Conservation (phyloP, 306 rosid genomes). For the Cicer judaicum region DNA sequence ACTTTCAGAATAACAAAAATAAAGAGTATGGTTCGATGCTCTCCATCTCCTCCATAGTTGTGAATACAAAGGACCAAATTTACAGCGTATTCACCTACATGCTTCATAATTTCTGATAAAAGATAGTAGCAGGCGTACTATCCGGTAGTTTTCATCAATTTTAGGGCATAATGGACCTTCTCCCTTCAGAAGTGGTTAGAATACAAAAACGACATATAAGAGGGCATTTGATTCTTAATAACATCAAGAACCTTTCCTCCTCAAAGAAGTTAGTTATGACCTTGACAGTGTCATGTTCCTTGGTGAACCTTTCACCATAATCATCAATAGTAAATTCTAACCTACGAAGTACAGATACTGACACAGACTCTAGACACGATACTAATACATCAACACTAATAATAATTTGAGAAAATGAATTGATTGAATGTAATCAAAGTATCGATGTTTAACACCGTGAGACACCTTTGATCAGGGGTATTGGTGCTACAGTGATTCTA, state of each 20-base stretch:
- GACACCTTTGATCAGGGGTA: no score
- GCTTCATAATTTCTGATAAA: neutral
- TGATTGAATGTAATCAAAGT: no score
- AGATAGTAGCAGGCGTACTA: neutral
- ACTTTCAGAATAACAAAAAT: neutral
- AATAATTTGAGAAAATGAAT: no score
- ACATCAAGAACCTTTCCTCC: neutral
- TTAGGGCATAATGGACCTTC: neutral
- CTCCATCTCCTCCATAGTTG: neutral
- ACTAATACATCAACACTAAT: no score
- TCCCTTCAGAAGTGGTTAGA: neutral
- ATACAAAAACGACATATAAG: no score
- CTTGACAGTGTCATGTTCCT: neutral
- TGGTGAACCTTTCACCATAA: neutral
- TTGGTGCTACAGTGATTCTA: neutral
- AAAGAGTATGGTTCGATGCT: neutral
- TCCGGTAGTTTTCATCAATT: neutral
- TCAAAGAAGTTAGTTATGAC: slow-evolving; percentile 3
- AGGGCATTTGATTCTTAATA: neutral
- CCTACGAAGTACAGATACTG: neutral
- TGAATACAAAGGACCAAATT: neutral
- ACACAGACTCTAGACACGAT: no score
- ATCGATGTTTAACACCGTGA: no score
- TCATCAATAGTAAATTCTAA: slow-evolving; percentile 2
- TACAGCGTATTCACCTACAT: neutral